Evolutionary conservation across 2,329 filamentous ascomycete genomes (phyloP).

Genomic region (Penicillium hordei): DNA sequence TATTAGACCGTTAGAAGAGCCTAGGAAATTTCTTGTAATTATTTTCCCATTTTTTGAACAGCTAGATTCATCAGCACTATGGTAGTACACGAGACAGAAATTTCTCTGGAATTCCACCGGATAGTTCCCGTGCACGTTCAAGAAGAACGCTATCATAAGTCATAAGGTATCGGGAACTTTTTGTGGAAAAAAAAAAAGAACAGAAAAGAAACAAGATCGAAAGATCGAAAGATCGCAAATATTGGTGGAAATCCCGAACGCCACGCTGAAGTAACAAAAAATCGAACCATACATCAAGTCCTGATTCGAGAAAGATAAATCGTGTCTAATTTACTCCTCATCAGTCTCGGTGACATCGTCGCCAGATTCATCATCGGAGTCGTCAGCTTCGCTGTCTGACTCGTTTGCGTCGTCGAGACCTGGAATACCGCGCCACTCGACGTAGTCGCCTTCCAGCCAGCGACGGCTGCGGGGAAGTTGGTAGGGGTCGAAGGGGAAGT

Average conservation of each 20-base stretch:
- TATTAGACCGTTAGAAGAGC: background rate
- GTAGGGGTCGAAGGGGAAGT: slow-evolving; percentile 98
- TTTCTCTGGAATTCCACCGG: background rate
- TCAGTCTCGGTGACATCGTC: slow-evolving; percentile 47
- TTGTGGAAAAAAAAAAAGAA: slow-evolving; percentile 6
- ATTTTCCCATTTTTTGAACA: slow-evolving; percentile 3
- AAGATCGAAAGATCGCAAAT: slow-evolving; percentile 8
- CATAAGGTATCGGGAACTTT: slow-evolving; percentile 22
- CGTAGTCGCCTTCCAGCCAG: slow-evolving; percentile 84
- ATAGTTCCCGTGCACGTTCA: slow-evolving; percentile 4
- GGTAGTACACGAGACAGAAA: background rate
- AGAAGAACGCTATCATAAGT: slow-evolving; percentile 22
- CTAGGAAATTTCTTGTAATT: slow-evolving; percentile 2
- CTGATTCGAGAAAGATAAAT: slow-evolving; percentile 2
- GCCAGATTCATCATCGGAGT: slow-evolving; percentile 38
- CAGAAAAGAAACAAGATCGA: slow-evolving; percentile 9
- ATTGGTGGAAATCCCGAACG: slow-evolving; percentile 21
- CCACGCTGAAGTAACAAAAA: slow-evolving; percentile 29
- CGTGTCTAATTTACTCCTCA: slow-evolving; percentile 35
- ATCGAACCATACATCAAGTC: slow-evolving; percentile 8
- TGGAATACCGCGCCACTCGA: slow-evolving; percentile 73
- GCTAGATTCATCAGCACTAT: slow-evolving; percentile 2
- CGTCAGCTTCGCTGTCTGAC: slow-evolving; percentile 39
- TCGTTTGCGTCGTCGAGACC: slow-evolving; percentile 64
- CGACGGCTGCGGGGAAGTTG: slow-evolving; percentile 80